Base-by-base conservation (phyloP, 225 moss, liverwort and hornwort genomes). In the Rhytidiadelphus loreus region DNA sequence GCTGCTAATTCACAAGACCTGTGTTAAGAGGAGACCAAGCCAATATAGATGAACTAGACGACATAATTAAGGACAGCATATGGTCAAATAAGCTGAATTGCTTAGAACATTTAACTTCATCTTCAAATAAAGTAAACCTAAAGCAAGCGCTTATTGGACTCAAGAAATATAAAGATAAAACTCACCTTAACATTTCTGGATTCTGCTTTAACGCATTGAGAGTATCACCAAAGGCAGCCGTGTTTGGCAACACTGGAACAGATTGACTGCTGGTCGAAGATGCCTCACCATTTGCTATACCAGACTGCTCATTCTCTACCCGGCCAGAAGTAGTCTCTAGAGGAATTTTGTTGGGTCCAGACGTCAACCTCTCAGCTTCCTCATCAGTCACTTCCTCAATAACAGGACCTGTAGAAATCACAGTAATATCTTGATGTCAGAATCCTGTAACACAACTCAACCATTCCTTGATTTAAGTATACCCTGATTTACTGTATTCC, bases 171-270 rank as follows among this genome's bases (percentile, higher is more conserved):
- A 35, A 80, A 55, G 26, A 53, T 44, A 46, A 55, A 85, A 71
- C 91, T 90, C 91, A 96, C 98, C 97, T 96, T 65, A 99, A 64
- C 92, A 96, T 95, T 88, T 97, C 97, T 50, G 99, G 96, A 92
- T 97, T 96, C 88, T 96, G 93, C 72, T 92, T 91, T 80, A 99
- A 86, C 21, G 92, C 91, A 85, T 62, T 92, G 59, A 97, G 91
- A 39, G 95, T 92, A 68, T 96, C 98, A 92, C 92, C 95, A 72
- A 95, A 93, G 48, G 86, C 88, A 88, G 83, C 86, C 48, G 93
- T 81, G 78, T 93, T 92, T 53, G 88, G 91, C 75, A 93, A 59
- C 29, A 89, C 87, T 53, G 94, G 90, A 85, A 85, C 87, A 84
- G 86, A 90, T 85, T 76, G 90, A 89, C 74, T 84, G 71, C 92